These are phyloP conservation scores for Mycosphaerella sp. DNA, from an alignment of 2,329 filamentous ascomycete genomes.

Conservation along the genomic window DNA sequence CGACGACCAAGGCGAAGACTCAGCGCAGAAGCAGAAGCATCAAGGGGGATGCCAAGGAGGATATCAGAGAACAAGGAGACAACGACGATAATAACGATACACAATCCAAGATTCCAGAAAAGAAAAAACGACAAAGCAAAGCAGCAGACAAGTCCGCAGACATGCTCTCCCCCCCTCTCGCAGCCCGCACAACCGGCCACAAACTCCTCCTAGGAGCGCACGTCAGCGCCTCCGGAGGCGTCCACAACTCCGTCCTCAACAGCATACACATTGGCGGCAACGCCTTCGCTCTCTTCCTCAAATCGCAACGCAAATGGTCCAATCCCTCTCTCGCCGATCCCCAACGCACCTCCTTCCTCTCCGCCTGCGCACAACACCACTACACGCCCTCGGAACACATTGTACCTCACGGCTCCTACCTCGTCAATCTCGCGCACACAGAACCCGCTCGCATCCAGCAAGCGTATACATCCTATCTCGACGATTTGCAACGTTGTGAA, in stretches of 20 bases:
- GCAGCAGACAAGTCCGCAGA: conserved; percentile 53
- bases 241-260: conserved; percentile 72
- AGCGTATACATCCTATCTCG: conserved; percentile 77
- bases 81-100: conserved; percentile 9
- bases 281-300: conserved; percentile 89
- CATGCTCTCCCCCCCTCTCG: conserved; percentile 57
- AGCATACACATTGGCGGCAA: conserved; percentile 58
- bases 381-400: conserved; percentile 68
- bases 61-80: conserved; percentile 8
- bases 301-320: conserved; percentile 92
- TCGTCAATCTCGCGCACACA: conserved; percentile 87
- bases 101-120: conserved; percentile 7
- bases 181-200: conserved; percentile 61
- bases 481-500: conserved; percentile 82
- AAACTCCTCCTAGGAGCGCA: conserved; percentile 89
- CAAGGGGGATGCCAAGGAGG: conserved; percentile 17
- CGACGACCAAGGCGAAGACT: conserved; percentile 14
- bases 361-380: conserved; percentile 58
- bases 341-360: conserved; percentile 62
- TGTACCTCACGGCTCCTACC: conserved; percentile 90
- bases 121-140: conserved; percentile 43
- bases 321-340: conserved; percentile 69
- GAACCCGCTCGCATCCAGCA: conserved; percentile 75
- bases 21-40: conserved; percentile 6
- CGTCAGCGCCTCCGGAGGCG: conserved; percentile 81